Base-by-base conservation (phyloP, 2,329 filamentous ascomycete species). In the Scedosporium boydii region DNA sequence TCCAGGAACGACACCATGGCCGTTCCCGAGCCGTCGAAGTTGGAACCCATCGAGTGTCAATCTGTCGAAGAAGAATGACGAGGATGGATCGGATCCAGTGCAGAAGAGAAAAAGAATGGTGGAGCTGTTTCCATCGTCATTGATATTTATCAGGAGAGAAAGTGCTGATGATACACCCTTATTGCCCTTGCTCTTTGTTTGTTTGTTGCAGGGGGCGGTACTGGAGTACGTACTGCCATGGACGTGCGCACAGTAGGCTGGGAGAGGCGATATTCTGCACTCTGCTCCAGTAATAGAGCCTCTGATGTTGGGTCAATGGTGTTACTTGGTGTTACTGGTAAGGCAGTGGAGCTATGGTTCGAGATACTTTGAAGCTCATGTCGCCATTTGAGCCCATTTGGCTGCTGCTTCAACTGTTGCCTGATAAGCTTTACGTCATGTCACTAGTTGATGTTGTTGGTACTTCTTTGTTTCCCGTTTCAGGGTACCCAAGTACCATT, bases 361-460 rank as follows among this genome's bases (percentile, higher is more conserved):
- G 29, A 34, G 29, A 34, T 34, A 34, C 29, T 34, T 34, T 34
- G 6, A 34, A 34, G 6, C 29, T 34, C 29, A 34, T 34, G 29
- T 34, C 29, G 29, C 29, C 29, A 34, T 34, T 34, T 34, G 29
- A 34, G 29, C 9, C 29, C 29, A 34, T 34, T 34, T 7, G 7
- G 29, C 42, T 16, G 42, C 42, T n/a, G n/a, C n/a, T n/a, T n/a
- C n/a, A n/a, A n/a, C n/a, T n/a, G n/a, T 7, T n/a, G n/a, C n/a
- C 48, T 53, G 48, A 53, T 53, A 53, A 53, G 48, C n/a, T 53
- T 53, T 26, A 53, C 48, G 48, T 53, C 48, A 53, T 53, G 48
- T 18, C n/a, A 21, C n/a, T 53, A 12, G 48, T 10, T 21, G 48
- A 53, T 53, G 48, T 53, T 53, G 48, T 53, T 10, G n/a, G 48